Conservation (phyloP, 164 flowering plant species). For the Vitis rupestris region DNA sequence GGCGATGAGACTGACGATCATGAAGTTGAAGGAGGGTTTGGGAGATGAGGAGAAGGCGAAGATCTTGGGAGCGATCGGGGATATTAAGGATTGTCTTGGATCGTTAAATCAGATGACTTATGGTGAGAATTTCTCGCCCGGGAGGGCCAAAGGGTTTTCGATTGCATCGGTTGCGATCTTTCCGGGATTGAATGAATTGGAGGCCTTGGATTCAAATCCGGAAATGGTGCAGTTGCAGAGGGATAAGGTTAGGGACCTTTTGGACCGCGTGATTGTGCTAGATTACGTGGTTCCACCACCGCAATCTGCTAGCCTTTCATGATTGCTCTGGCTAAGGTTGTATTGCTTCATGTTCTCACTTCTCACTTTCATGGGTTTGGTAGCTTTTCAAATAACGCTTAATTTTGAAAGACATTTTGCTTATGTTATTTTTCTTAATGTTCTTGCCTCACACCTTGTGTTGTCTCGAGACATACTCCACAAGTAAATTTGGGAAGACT, state of each 20-base stretch:
- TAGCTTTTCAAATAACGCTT: too few relatives aligned
- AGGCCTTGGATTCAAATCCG: conserved; percentile 30
- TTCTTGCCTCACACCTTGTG: too few relatives aligned
- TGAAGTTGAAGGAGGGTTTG: conserved; percentile 53
- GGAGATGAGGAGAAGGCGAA: conserved; percentile 35
- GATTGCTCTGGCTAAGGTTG: too few relatives aligned
- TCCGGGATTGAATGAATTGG: conserved; percentile 19
- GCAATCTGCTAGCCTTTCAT: conserved; percentile 37
- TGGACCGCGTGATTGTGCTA: background rate
- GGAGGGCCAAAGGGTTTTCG: conserved; percentile 69
- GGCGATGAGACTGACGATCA: conserved; percentile 41
- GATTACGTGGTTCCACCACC: conserved; percentile 16
- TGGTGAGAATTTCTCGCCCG: conserved; percentile 75
- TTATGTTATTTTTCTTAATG: too few relatives aligned
- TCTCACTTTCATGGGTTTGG: too few relatives aligned
- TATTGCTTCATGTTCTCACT: too few relatives aligned
- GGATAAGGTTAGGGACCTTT: background rate
- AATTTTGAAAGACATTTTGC: too few relatives aligned
- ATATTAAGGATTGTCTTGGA: conserved; percentile 31
- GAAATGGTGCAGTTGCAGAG: background rate
- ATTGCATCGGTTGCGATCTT: conserved; percentile 52
- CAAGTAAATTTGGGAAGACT: too few relatives aligned
- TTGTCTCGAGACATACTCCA: too few relatives aligned
- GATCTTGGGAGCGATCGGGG: conserved; percentile 39
- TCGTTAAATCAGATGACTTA: conserved; percentile 36